A percentile compares a stretch with the other conserved stretches of the same genome.
phyloP scores from a whole-genome alignment of 257 asterid species.

The Prunella vulgaris region DNA sequence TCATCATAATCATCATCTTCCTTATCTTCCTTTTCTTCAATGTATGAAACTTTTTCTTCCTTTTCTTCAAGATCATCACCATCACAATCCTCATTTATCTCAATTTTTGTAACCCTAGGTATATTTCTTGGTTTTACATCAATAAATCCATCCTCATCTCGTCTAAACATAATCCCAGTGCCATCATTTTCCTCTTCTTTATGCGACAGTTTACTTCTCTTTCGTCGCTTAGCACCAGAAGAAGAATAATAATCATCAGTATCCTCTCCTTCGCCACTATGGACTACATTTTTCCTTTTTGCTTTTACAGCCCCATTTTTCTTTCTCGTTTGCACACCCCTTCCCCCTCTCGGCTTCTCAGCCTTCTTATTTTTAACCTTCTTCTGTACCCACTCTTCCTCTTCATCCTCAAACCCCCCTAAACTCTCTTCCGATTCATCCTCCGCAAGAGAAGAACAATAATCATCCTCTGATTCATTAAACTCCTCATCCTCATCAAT shows the following conservation, averaged over 20 bases:
- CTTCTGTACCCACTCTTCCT: slow-evolving; percentile 40
- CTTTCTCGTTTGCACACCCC: slow-evolving; percentile 34
- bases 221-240: slow-evolving; percentile 21
- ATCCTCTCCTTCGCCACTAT: slow-evolving; percentile 35
- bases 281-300: slow-evolving; percentile 26
- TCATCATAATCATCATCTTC: slow-evolving; percentile 31
- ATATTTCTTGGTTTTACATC: slow-evolving; percentile 30
- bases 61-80: slow-evolving; percentile 21
- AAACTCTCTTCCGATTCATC: slow-evolving; percentile 67
- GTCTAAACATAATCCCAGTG: slow-evolving; percentile 12
- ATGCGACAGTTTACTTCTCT: slow-evolving; percentile 17
- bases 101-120: slow-evolving; percentile 19
- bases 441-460: slow-evolving; percentile 62
- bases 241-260: slow-evolving; percentile 22
- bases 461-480: slow-evolving; percentile 65
- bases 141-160: slow-evolving; percentile 31
- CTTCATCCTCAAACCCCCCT: slow-evolving; percentile 37
- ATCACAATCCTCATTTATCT: slow-evolving; percentile 13
- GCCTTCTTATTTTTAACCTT: slow-evolving; percentile 47
- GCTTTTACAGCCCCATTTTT: slow-evolving; percentile 33
- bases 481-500: slow-evolving; percentile 60
- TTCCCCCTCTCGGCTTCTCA: slow-evolving; percentile 28
- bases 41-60: slow-evolving; percentile 24
- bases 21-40: slow-evolving; percentile 21
- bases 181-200: slow-evolving; percentile 38